phyloP scores from a whole-genome alignment of 805 yeast species.

The Lipomyces starkeyi region DNA sequence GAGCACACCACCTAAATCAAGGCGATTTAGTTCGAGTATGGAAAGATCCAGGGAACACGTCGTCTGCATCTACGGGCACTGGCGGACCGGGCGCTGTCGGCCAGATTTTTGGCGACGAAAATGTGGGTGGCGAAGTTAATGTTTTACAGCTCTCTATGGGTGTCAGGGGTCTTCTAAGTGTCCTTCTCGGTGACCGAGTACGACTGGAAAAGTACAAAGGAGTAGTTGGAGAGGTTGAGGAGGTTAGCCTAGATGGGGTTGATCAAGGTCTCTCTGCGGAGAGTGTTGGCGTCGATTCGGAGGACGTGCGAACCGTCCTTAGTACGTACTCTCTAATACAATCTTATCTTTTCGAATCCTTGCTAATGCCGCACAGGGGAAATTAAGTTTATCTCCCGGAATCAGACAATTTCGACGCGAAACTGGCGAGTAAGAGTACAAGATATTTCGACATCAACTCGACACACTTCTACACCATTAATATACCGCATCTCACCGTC shows the following conservation, averaged over 20 bases:
- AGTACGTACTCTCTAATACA: neutral
- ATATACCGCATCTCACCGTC: conserved; percentile 19
- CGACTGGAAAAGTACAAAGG: conserved; percentile 56
- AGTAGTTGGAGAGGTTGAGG: conserved; percentile 54
- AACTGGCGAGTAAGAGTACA: conserved; percentile 48
- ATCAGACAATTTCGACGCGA: conserved; percentile 66
- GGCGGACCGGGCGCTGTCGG: conserved; percentile 19
- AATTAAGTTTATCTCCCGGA: conserved; percentile 42
- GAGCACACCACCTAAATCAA: conserved; percentile 14
- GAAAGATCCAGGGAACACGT: conserved; percentile 11
- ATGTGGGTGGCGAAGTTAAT: conserved; percentile 13
- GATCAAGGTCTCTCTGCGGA: conserved; percentile 22
- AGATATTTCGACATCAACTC: conserved; percentile 30
- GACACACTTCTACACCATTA: conserved; percentile 25
- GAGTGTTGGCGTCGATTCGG: neutral
- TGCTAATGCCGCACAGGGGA: conserved; percentile 50
- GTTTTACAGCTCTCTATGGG: conserved; percentile 41
- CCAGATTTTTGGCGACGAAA: conserved; percentile 20
- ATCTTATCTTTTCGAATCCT: neutral
- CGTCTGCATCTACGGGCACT: conserved; percentile 7
- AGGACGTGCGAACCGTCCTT: neutral
- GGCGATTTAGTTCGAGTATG: conserved; percentile 31
- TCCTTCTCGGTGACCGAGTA: conserved; percentile 59
- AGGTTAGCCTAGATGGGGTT: conserved; percentile 42
- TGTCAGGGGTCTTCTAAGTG: conserved; percentile 52